Conservation (phyloP, 2,329 filamentous ascomycete species). For the Rugonectria rugulosa region DNA sequence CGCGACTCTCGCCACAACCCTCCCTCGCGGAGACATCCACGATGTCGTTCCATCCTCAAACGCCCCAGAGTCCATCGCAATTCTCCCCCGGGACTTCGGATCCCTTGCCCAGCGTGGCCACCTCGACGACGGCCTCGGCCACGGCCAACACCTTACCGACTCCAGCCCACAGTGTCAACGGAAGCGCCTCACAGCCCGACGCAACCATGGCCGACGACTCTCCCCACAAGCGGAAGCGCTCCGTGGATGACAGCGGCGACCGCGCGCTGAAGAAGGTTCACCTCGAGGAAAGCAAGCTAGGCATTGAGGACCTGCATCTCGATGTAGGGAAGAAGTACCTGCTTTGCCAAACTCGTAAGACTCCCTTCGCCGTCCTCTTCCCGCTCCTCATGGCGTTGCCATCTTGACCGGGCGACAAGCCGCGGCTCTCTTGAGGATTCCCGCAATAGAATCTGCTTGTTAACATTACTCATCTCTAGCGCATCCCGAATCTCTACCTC, state of each 20-base stretch:
- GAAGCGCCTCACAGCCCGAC: slow-evolving; percentile 54
- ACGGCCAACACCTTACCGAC: slow-evolving; percentile 65
- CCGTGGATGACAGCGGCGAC: slow-evolving; percentile 62
- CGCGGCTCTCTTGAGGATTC: slow-evolving; percentile 35
- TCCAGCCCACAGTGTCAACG: slow-evolving; percentile 69
- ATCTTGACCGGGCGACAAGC: slow-evolving; percentile 31
- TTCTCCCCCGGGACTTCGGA: slow-evolving; percentile 64
- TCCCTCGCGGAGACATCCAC: slow-evolving; percentile 50
- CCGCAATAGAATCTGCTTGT: slow-evolving; percentile 46
- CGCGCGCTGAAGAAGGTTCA: slow-evolving; percentile 69
- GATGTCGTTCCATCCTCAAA: slow-evolving; percentile 74
- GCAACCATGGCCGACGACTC: slow-evolving; percentile 60
- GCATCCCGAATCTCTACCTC: slow-evolving; percentile 57
- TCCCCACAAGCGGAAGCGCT: slow-evolving; percentile 69
- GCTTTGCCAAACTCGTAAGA: slow-evolving; percentile 72
- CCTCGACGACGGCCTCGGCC: slow-evolving; percentile 59
- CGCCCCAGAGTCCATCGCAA: slow-evolving; percentile 72
- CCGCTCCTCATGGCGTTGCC: slow-evolving; percentile 36
- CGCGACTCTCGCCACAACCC: slow-evolving; percentile 43
- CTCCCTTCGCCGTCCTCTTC: slow-evolving; percentile 55
- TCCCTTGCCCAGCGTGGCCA: slow-evolving; percentile 57
- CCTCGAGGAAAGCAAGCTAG: slow-evolving; percentile 66
- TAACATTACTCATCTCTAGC: slow-evolving; percentile 57
- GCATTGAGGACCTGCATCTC: slow-evolving; percentile 70
- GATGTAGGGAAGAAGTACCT: slow-evolving; percentile 74